Base-by-base conservation (phyloP, 1,284 basidiomycete species). In the Meira miltonrushii region DNA sequence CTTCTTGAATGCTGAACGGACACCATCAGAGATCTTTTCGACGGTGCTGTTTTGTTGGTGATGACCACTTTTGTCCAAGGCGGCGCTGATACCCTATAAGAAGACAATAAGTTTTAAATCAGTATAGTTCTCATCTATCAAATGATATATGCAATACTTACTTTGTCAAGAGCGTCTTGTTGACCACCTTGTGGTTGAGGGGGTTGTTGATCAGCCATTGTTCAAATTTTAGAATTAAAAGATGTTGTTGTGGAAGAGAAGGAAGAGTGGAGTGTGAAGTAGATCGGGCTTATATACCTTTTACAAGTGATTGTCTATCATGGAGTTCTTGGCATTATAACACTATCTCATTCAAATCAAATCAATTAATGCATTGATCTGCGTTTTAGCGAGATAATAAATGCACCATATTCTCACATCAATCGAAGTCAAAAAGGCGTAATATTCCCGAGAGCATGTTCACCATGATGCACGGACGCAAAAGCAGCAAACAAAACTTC, bases 21-120 rank as follows among this genome's bases (percentile, higher is more conserved):
- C 60, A 48, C 69, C 69, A 58, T 71, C 69, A 33, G 67, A 67
- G 57, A 71, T 68, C 68, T 71, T 71, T 40, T 71, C 69, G 56
- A 57, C 62, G 48, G 67, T 69, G 39, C 40, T 37, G 33, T 54
- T 57, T 59, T 23, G 62, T 56, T 64, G 60, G 62, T 64, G 62
- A 60, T 68, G 64, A 40, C 66, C 66, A 23, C 60, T 19, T 60
- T 68, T 67, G 58, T 69, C 66, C 21, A 39, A 17, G 58, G 51
- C 55, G 17, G 47, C 47, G 40, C 61, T 47, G 54, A 71, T 59
- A 23, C 60, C 69, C 66, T 71, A n/a, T 28, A 4, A 23, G n/a
- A 28, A 44, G 9, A n/a, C n/a, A 33, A 15, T 5, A 15, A 49
- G 10, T 33, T 12, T 28, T 6, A 6, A 8, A 33, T 49, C 13